A percentile compares a stretch with the other conserved stretches of the same genome.
Evolutionary conservation across 2,329 filamentous ascomycete species (phyloP).

Genomic region (Sporothrix dimorphospora): DNA sequence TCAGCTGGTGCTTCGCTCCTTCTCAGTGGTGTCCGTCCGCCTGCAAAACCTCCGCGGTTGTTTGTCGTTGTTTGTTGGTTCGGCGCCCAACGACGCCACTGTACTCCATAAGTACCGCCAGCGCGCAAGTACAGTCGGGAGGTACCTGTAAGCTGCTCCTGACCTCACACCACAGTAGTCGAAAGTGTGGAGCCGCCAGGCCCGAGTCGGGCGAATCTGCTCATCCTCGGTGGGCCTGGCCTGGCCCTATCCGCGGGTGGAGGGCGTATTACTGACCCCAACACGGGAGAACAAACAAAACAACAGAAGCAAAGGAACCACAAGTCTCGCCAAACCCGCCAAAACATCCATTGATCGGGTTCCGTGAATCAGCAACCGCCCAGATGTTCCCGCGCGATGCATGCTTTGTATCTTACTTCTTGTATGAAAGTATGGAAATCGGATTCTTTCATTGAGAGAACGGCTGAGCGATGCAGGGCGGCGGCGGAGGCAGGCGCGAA

Average conservation of each 20-base stretch:
- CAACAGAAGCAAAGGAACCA: conserved; percentile 11
- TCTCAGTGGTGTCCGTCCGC: not conserved
- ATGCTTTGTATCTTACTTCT: not conserved
- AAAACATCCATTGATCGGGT: not conserved
- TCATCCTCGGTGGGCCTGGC: conserved; percentile 14
- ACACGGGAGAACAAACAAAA: conserved; percentile 15
- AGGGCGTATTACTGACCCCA: conserved; percentile 16
- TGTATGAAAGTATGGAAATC: too few species aligned
- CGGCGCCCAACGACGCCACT: conserved; percentile 37
- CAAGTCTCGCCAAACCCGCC: not conserved
- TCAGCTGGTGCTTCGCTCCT: conserved; percentile 6
- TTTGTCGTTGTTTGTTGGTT: conserved; percentile 26
- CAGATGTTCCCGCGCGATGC: not conserved
- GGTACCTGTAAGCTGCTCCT: not conserved
- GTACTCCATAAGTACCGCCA: not conserved
- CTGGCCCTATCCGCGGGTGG: not conserved
- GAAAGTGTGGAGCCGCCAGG: conserved; percentile 15
- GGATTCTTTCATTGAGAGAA: not conserved
- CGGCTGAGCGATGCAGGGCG: not conserved
- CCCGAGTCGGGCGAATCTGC: conserved; percentile 9
- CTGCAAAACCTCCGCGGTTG: not conserved
- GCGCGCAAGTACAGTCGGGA: not conserved
- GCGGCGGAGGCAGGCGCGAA: not conserved
- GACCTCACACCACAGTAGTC: not conserved
- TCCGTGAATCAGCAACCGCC: conserved; percentile 27